Conservation (phyloP, 345 rosid species). For the Salix udensis region DNA sequence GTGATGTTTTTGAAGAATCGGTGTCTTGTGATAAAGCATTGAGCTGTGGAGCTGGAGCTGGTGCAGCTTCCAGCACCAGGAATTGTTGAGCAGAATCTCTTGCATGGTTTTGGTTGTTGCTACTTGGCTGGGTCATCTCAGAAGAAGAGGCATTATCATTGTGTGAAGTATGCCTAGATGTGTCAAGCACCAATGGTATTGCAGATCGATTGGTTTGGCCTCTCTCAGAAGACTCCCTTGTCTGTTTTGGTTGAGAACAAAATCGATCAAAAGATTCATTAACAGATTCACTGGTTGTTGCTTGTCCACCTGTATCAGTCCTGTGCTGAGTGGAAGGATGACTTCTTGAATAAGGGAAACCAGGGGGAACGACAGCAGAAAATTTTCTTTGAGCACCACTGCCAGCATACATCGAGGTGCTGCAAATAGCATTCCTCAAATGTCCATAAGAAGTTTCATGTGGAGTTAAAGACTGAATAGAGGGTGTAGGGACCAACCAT, state of each 20-base stretch:
- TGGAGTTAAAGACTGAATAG: constrained; percentile 34
- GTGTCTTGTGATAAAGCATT: constrained; percentile 40
- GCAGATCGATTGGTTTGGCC: constrained; percentile 42
- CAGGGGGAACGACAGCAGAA: constrained; percentile 31
- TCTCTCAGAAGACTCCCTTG: constrained; percentile 39
- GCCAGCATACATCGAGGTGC: constrained; percentile 34
- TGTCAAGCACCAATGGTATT: constrained; percentile 20
- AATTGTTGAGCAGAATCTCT: constrained; percentile 43
- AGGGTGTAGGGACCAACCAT: constrained; percentile 44
- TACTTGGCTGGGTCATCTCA: constrained; percentile 29
- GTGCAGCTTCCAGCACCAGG: constrained; percentile 41
- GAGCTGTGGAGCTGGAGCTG: constrained; percentile 40
- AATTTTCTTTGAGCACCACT: constrained; percentile 26
- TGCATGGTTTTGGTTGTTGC: constrained; percentile 26
- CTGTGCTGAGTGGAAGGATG: constrained; percentile 39
- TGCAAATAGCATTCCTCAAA: constrained; percentile 27
- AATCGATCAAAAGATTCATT: constrained; percentile 37
- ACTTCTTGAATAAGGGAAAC: constrained; percentile 47
- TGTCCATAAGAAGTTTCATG: constrained; percentile 43
- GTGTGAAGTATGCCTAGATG: constrained; percentile 18
- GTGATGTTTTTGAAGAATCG: constrained; percentile 33
- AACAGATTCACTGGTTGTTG: constrained; percentile 24
- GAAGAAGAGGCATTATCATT: constrained; percentile 35
- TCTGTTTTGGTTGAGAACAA: constrained; percentile 35
- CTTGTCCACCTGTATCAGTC: constrained; percentile 35